A percentile compares a stretch with the other conserved stretches of the same genome.
phyloP scores from a whole-genome alignment of 208 protist species.

The Porcisia hertigi region DNA sequence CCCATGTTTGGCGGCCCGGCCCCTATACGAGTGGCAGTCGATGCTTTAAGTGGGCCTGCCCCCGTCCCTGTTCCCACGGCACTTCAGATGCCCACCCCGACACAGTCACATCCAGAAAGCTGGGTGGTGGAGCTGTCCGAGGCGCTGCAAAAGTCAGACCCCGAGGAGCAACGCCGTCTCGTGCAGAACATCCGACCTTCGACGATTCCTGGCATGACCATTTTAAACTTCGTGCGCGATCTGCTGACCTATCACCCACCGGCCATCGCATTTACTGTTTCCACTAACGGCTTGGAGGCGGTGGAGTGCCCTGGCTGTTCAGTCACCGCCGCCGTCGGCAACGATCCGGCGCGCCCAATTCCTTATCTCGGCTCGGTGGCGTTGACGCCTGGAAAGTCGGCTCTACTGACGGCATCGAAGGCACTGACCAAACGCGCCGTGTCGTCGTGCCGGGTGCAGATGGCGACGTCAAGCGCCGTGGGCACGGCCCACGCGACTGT shows the following conservation, averaged over 20 bases:
- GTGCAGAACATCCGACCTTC: slow-evolving; percentile 46
- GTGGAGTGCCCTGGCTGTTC: slow-evolving; percentile 68
- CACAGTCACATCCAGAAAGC: slow-evolving; percentile 26
- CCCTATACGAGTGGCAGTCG: neutral
- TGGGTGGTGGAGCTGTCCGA: slow-evolving; percentile 61
- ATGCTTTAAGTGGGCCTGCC: neutral
- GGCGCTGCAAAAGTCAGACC: slow-evolving; percentile 43
- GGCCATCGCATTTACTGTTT: slow-evolving; percentile 53
- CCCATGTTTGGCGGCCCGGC: neutral
- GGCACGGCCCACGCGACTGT: neutral
- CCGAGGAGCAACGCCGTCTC: slow-evolving; percentile 46
- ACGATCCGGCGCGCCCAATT: slow-evolving; percentile 48
- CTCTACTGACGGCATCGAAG: slow-evolving; percentile 48
- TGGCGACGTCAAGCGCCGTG: slow-evolving; percentile 12
- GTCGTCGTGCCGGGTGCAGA: slow-evolving; percentile 48
- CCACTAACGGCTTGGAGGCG: slow-evolving; percentile 31
- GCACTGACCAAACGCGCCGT: slow-evolving; percentile 38
- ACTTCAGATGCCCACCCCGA: neutral
- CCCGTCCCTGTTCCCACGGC: neutral
- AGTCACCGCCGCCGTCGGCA: slow-evolving; percentile 52
- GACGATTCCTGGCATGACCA: slow-evolving; percentile 38
- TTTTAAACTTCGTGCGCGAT: slow-evolving; percentile 63
- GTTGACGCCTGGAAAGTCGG: slow-evolving; percentile 31
- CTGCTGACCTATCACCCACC: slow-evolving; percentile 57
- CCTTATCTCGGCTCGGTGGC: slow-evolving; percentile 40